Percentiles rank a stretch among this genome's conserved stretches.
Evolutionary conservation across 164 flowering plant species (phyloP).

Genomic region (Stephania yunnanensis): DNA sequence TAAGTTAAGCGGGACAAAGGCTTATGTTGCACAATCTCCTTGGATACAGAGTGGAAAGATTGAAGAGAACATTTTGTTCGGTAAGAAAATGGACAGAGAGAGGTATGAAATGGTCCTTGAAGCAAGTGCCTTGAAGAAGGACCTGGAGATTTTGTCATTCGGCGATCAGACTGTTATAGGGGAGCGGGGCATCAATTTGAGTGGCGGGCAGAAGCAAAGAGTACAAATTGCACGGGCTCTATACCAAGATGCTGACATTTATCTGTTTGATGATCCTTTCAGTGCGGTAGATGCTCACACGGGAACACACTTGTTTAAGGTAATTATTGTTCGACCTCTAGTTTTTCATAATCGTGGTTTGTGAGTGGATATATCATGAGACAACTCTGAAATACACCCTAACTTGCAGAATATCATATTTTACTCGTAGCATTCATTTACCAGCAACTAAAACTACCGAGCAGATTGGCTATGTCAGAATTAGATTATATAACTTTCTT

Average conservation of each 20-base stretch:
- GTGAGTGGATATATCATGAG: background rate
- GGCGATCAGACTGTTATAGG: conserved; percentile 88
- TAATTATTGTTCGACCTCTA: conserved; percentile 12
- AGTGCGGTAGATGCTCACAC: conserved; percentile 97
- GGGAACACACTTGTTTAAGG: conserved; percentile 79
- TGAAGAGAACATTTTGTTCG: conserved; percentile 79
- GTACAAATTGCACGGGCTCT: conserved; percentile 86
- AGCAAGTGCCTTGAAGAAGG: conserved; percentile 72
- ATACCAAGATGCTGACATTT: conserved; percentile 82
- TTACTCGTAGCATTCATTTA: background rate
- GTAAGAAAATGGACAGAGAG: conserved; percentile 66
- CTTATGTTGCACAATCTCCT: conserved; percentile 82
- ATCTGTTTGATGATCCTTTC: conserved; percentile 85
- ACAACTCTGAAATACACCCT: background rate
- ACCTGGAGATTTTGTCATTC: conserved; percentile 62
- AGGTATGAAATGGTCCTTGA: conserved; percentile 64
- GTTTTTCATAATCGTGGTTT: no score
- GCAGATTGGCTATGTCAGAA: background rate
- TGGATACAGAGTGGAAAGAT: conserved; percentile 92
- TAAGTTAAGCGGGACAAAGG: conserved; percentile 58
- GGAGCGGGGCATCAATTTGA: conserved; percentile 85
- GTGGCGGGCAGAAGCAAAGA: conserved; percentile 94
- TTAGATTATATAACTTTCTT: no score
- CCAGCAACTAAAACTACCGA: background rate
- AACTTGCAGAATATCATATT: background rate